phyloP scores from a whole-genome alignment of 2,329 filamentous ascomycete genomes.

The Calcarisporium arbuscula region DNA sequence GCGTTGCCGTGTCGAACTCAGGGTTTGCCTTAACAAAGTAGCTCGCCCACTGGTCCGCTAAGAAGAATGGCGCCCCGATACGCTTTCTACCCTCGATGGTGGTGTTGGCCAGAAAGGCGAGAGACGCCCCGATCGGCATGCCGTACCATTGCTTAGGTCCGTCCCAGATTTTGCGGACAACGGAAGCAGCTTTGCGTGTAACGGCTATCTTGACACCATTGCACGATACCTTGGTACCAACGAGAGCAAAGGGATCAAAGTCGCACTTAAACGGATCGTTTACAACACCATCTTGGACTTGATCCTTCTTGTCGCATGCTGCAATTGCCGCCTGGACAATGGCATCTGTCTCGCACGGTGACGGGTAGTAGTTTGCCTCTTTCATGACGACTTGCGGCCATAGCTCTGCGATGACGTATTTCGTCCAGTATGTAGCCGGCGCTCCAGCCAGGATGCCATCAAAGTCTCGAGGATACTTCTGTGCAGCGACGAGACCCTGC shows the following conservation, averaged over 20 bases:
- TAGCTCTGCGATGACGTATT: constrained; percentile 8
- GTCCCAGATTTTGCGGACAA: constrained; percentile 1
- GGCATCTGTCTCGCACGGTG: background rate
- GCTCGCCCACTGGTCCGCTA: constrained; percentile 14
- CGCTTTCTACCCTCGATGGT: background rate
- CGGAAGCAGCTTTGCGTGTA: background rate
- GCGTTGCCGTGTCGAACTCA: constrained; percentile 14
- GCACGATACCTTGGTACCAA: constrained; percentile 3
- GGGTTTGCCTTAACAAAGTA: constrained; percentile 22
- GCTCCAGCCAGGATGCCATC: no score
- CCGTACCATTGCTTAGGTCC: constrained; percentile 2
- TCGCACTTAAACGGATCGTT: constrained; percentile 33
- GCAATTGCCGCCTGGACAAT: constrained; percentile 13
- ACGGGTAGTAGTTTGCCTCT: constrained; percentile 3
- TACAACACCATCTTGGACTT: constrained; percentile 39
- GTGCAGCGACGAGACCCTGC: constrained; percentile 43
- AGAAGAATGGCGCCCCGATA: constrained; percentile 9
- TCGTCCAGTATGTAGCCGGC: constrained; percentile 25
- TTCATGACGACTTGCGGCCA: constrained; percentile 26
- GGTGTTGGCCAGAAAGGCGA: no score
- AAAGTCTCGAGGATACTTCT: constrained; percentile 44
- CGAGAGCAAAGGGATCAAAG: constrained; percentile 22
- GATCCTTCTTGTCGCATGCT: constrained; percentile 42
- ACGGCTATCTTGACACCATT: background rate
- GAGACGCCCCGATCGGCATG: constrained; percentile 6